These are phyloP conservation scores for Ceratocystis ficicola DNA, from an alignment of 2,329 filamentous ascomycete genomes.

Conservation along the genomic window DNA sequence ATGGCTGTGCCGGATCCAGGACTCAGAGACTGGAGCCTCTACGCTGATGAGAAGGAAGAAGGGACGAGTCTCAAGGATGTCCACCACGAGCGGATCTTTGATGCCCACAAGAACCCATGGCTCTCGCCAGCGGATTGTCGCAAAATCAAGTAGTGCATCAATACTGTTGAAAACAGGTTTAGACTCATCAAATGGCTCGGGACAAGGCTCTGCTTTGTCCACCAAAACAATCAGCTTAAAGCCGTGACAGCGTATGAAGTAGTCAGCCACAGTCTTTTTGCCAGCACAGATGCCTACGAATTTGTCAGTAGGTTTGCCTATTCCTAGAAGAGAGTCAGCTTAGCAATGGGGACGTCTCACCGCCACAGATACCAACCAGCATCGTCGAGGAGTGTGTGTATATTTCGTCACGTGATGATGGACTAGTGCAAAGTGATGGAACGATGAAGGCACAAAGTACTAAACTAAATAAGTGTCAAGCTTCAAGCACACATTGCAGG, in stretches of 20 bases:
- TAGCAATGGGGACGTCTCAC: conserved; percentile 32
- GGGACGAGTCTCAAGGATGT: conserved; percentile 64
- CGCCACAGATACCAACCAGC: conserved; percentile 67
- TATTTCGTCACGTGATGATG: background rate
- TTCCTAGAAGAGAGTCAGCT: conserved; percentile 14
- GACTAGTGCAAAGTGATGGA: conserved; percentile 30
- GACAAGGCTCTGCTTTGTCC: conserved; percentile 36
- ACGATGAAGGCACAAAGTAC: too few species aligned
- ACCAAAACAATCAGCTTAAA: conserved; percentile 61
- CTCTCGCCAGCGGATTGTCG: conserved; percentile 71
- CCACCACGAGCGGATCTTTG: conserved; percentile 57
- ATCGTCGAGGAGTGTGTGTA: conserved; percentile 34
- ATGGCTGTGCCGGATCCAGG: conserved; percentile 66
- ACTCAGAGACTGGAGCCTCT: conserved; percentile 73
- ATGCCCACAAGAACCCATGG: conserved; percentile 82
- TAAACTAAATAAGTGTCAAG: too few species aligned
- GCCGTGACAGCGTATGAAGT: conserved; percentile 70
- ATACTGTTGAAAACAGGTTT: conserved; percentile 44
- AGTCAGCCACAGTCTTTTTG: conserved; percentile 79
- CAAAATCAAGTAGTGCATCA: conserved; percentile 65
- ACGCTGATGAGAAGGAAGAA: conserved; percentile 91
- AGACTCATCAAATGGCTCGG: conserved; percentile 38
- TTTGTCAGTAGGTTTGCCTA: background rate
- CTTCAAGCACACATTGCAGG: background rate
- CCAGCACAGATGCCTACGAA: conserved; percentile 74